phyloP scores from a whole-genome alignment of 2,329 filamentous ascomycete genomes.

The Cryphonectria nitschkei region DNA sequence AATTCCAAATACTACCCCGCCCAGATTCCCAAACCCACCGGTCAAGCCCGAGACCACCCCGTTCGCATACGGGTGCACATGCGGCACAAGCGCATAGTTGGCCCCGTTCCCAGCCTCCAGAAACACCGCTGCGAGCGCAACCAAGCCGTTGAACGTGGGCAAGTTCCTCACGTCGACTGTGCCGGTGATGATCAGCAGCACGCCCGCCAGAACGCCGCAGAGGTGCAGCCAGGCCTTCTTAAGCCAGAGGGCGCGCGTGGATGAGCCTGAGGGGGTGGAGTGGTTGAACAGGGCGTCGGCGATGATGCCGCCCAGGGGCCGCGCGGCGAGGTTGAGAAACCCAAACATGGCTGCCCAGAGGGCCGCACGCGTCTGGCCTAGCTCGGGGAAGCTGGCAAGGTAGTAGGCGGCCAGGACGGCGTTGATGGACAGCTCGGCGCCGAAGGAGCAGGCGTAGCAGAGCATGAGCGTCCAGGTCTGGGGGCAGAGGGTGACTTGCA shows the following conservation, averaged over 20 bases:
- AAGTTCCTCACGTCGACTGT: constrained; percentile 53
- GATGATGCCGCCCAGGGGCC: constrained; percentile 66
- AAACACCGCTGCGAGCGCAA: constrained; percentile 80
- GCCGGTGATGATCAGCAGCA: constrained; percentile 64
- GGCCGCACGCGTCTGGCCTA: constrained; percentile 59
- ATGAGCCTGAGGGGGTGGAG: constrained; percentile 27
- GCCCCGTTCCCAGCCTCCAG: constrained; percentile 83
- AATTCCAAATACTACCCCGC: constrained; percentile 82
- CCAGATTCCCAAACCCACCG: constrained; percentile 81
- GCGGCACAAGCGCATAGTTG: constrained; percentile 84
- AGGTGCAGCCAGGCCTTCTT: constrained; percentile 63
- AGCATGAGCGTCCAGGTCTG: constrained; percentile 59
- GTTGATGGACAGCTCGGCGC: constrained; percentile 66
- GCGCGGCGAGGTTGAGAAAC: constrained; percentile 70
- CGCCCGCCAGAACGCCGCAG: constrained; percentile 65
- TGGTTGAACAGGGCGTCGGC: constrained; percentile 55
- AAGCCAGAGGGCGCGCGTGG: constrained; percentile 42
- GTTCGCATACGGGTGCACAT: constrained; percentile 83
- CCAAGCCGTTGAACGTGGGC: constrained; percentile 73
- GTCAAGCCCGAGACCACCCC: constrained; percentile 76
- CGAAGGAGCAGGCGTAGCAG: constrained; percentile 67
- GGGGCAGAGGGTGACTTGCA: constrained; percentile 51
- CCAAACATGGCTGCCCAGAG: constrained; percentile 75
- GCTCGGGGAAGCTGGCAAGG: constrained; percentile 60
- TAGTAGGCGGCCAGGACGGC: constrained; percentile 62